phyloP scores from a whole-genome alignment of 192 early-diverging fungal species.

The Coemansia sp. region DNA sequence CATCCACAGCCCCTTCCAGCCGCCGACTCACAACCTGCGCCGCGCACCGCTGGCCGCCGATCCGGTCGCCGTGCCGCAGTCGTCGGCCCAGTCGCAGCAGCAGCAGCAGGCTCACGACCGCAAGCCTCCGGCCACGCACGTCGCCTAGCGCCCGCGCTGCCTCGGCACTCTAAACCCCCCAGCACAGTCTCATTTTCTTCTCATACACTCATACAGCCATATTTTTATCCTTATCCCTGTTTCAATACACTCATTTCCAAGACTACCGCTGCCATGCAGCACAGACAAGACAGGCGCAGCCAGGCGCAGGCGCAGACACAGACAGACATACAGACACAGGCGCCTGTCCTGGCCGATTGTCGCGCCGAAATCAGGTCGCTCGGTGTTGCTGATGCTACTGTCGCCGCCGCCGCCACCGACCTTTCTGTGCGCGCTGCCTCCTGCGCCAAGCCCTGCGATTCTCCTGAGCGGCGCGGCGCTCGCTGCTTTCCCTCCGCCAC shows the following conservation, averaged over 20 bases:
- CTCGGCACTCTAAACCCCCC: too few species aligned
- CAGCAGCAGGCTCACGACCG: neutral
- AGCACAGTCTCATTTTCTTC: neutral
- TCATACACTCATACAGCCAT: neutral
- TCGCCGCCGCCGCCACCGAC: too few species aligned
- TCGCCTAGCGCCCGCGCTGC: constrained; percentile 5
- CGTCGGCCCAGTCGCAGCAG: neutral
- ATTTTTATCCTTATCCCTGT: neutral
- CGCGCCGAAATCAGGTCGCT: neutral
- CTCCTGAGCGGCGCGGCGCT: too few species aligned
- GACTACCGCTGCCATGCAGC: neutral
- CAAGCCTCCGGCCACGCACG: neutral
- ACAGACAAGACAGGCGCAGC: neutral
- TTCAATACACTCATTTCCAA: neutral
- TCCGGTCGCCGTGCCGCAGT: constrained; percentile 1
- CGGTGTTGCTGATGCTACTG: too few species aligned
- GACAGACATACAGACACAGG: neutral
- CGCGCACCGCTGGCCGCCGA: too few species aligned
- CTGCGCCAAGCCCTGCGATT: too few species aligned
- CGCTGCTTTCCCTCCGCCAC: too few species aligned
- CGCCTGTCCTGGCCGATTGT: neutral
- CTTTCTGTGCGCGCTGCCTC: too few species aligned
- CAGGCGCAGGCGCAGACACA: neutral
- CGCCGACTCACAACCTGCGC: constrained; percentile 40
- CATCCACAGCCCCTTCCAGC: constrained; percentile 31